A percentile compares a stretch with the other conserved stretches of the same genome.
Conservation (phyloP, 1,284 basidiomycete species). For the Apiotrichum gracile region DNA sequence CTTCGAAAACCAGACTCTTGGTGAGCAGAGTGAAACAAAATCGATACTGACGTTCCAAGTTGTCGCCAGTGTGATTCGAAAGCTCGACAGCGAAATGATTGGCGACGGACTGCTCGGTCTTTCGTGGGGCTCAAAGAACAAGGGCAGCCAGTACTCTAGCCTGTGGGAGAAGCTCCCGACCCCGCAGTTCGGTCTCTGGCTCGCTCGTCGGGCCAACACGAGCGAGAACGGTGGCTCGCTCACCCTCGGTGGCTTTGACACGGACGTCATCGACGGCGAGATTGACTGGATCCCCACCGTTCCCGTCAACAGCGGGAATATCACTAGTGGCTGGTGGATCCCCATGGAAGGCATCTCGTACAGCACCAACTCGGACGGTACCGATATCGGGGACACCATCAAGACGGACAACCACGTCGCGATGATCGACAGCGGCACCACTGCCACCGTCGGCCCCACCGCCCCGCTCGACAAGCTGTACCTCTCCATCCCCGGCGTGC, state of each 20-base stretch:
- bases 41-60: neutral
- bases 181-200: conserved; percentile 70
- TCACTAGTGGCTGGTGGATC: conserved; percentile 38
- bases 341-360: conserved; percentile 64
- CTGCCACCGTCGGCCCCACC: conserved; percentile 75
- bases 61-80: neutral
- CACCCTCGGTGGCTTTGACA: conserved; percentile 61
- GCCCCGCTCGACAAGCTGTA: conserved; percentile 61
- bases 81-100: neutral
- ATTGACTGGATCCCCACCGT: conserved; percentile 63
- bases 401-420: conserved; percentile 16
- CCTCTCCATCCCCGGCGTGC: conserved; percentile 64
- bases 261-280: conserved; percentile 63
- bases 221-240: conserved; percentile 62
- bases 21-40: neutral
- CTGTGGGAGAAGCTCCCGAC: conserved; percentile 12
- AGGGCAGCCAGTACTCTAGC: neutral
- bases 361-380: conserved; percentile 66
- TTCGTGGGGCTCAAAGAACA: neutral
- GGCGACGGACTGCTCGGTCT: neutral
- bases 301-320: neutral
- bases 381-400: conserved; percentile 54
- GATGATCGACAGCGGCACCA: conserved; percentile 68
- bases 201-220: conserved; percentile 55
- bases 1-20: neutral